Evolutionary conservation across 108 stramenopile species (phyloP).

Genomic region (Fistulifera pelliculosa): DNA sequence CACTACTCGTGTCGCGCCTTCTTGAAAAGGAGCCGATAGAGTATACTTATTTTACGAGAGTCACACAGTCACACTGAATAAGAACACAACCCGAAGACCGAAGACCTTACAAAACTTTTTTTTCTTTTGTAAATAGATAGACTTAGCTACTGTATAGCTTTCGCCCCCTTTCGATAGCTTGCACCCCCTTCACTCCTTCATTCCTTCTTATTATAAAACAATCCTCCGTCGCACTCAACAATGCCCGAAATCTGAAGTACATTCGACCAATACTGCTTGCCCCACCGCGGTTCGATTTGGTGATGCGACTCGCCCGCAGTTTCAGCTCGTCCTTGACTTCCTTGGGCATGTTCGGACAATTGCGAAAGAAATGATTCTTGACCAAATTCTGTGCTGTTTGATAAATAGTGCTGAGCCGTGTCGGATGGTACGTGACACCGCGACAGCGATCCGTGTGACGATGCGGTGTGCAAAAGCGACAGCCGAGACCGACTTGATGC

Average conservation of each 20-base stretch:
- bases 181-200: too few species aligned
- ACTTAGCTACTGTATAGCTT: too few species aligned
- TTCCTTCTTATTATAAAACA: too few species aligned
- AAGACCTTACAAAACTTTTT: too few species aligned
- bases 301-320: background rate
- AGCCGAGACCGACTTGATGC: conserved; percentile 50
- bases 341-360: conserved; percentile 24
- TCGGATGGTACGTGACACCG: conserved; percentile 42
- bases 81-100: too few species aligned
- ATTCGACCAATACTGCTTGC: conserved; percentile 78
- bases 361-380: conserved; percentile 23
- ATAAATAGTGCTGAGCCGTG: conserved; percentile 28
- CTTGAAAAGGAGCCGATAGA: too few species aligned
- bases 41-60: too few species aligned
- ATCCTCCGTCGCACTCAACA: conserved; percentile 7
- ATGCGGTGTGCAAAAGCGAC: conserved; percentile 25
- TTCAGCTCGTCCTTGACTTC: conserved; percentile 6
- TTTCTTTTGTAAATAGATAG: too few species aligned
- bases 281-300: conserved; percentile 39
- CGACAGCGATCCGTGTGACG: background rate
- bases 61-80: too few species aligned
- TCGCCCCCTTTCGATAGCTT: too few species aligned
- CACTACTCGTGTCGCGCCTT: too few species aligned
- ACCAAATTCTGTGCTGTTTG: conserved; percentile 51
- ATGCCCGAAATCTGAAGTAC: conserved; percentile 21